These are phyloP conservation scores for Backusella luteola DNA, from an alignment of 192 early-diverging fungal genomes.

Conservation along the genomic window DNA sequence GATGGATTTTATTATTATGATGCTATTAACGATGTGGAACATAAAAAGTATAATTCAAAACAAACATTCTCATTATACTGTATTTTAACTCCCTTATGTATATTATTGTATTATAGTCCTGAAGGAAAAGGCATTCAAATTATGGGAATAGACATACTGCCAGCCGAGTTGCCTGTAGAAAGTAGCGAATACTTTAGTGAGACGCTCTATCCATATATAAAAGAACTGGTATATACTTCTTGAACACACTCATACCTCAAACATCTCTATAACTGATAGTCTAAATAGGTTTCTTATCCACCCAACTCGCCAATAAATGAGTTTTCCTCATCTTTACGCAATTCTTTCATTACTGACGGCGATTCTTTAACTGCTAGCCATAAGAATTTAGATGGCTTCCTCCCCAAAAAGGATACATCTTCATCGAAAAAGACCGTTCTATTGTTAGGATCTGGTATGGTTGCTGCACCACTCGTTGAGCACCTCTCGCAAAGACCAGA, in stretches of 20 bases:
- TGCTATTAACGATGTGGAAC: constrained; percentile 64
- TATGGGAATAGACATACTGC: constrained; percentile 96
- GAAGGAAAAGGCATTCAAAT: constrained; percentile 89
- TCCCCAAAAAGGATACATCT: constrained; percentile 18
- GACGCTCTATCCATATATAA: constrained; percentile 77
- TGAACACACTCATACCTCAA: background rate
- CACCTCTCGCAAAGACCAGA: constrained; percentile 65
- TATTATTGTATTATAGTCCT: constrained; percentile 35
- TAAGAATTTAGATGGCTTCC: constrained; percentile 46
- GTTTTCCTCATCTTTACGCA: background rate
- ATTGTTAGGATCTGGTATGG: constrained; percentile 74
- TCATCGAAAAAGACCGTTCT: constrained; percentile 34
- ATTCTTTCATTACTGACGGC: constrained; percentile 74
- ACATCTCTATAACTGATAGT: background rate
- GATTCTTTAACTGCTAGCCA: constrained; percentile 64
- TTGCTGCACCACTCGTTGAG: constrained; percentile 88
- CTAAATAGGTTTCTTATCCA: background rate
- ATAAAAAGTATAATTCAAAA: constrained; percentile 58
- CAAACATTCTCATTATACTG: background rate
- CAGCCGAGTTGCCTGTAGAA: constrained; percentile 93
- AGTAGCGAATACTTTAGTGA: constrained; percentile 92
- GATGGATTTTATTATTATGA: constrained; percentile 92
- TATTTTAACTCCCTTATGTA: constrained; percentile 6
- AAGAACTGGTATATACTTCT: constrained; percentile 67
- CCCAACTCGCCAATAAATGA: background rate